A percentile compares a stretch with the other conserved stretches of the same genome.
These are phyloP conservation scores for Boletus pseudo-olivaceus DNA, from an alignment of 768 basidiomycete species.

Conservation along the genomic window DNA sequence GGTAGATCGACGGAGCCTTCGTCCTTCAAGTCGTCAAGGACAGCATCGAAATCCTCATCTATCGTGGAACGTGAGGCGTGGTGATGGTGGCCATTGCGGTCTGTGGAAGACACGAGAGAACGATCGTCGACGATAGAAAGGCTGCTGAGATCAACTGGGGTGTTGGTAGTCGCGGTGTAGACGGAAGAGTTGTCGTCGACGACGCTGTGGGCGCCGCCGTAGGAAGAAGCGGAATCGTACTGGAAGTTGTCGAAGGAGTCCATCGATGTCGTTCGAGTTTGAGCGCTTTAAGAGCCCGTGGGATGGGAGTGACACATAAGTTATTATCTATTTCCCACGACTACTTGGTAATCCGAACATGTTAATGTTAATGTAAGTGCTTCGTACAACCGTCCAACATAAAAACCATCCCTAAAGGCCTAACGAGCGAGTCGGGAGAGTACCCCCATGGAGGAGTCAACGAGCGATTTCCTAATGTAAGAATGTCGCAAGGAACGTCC, in stretches of 20 bases:
- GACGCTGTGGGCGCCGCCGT: conserved; percentile 62
- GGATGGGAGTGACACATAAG: not conserved
- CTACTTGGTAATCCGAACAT: conserved; percentile 11
- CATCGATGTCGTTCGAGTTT: conserved; percentile 42
- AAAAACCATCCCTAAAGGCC: not conserved
- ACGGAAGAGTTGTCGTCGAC: conserved; percentile 81
- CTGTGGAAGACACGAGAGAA: conserved; percentile 40
- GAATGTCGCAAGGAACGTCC: conserved; percentile 14
- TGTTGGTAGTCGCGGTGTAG: conserved; percentile 68
- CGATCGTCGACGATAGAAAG: conserved; percentile 68
- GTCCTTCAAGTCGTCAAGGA: conserved; percentile 86
- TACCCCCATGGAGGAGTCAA: not conserved
- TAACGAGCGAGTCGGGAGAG: conserved; percentile 12
- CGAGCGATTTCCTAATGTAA: not conserved
- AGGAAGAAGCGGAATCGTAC: conserved; percentile 79
- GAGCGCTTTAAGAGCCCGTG: too few relatives aligned
- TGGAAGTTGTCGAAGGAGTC: conserved; percentile 85
- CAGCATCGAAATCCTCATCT: conserved; percentile 87
- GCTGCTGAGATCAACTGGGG: conserved; percentile 58
- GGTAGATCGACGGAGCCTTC: conserved; percentile 76
- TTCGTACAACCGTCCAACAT: conserved; percentile 8
- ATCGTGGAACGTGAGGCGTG: conserved; percentile 35
- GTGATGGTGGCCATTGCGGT: conserved; percentile 37
- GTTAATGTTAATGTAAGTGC: not conserved
- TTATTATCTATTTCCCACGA: conserved; percentile 28